Evolutionary conservation across 805 yeast genomes (phyloP).

Genomic region (Candida wancherniae): DNA sequence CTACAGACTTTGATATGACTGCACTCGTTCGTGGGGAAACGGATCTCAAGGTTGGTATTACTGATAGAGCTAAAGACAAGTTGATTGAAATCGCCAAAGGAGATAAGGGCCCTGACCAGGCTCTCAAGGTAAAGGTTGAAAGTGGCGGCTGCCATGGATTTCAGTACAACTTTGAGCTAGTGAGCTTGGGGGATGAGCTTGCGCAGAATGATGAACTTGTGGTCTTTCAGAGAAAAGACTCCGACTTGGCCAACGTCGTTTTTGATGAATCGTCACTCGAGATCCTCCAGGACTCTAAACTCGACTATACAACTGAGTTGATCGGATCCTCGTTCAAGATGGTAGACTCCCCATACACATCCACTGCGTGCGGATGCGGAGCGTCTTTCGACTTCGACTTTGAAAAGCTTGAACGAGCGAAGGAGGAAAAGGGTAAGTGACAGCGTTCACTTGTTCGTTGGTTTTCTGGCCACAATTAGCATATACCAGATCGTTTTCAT

Average conservation of each 20-base stretch:
- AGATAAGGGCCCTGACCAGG: slow-evolving; percentile 52
- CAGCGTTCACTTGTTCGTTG: too few species aligned
- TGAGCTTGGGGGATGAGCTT: slow-evolving; percentile 37
- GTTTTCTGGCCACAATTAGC: too few species aligned
- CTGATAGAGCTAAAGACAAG: slow-evolving; percentile 47
- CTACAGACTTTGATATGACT: slow-evolving; percentile 25
- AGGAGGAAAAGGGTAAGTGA: too few species aligned
- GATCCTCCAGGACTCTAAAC: slow-evolving; percentile 76
- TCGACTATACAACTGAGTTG: slow-evolving; percentile 86
- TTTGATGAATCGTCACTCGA: slow-evolving; percentile 78
- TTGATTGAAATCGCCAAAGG: slow-evolving; percentile 46
- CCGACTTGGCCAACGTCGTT: slow-evolving; percentile 51
- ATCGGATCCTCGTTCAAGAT: slow-evolving; percentile 93
- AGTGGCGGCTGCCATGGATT: slow-evolving; percentile 99
- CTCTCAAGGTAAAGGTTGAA: slow-evolving; percentile 72
- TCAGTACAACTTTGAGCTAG: slow-evolving; percentile 74
- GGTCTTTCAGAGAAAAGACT: slow-evolving; percentile 60
- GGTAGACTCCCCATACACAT: slow-evolving; percentile 85
- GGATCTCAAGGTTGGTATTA: slow-evolving; percentile 41
- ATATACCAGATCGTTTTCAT: too few species aligned
- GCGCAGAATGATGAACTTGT: slow-evolving; percentile 32
- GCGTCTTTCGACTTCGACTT: slow-evolving; percentile 45
- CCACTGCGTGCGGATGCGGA: slow-evolving; percentile 44
- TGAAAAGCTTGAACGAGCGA: slow-evolving; percentile 33
- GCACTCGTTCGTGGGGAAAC: slow-evolving; percentile 33